Conservation (phyloP, 106 monocot species). For the Cymbidium sinense region DNA sequence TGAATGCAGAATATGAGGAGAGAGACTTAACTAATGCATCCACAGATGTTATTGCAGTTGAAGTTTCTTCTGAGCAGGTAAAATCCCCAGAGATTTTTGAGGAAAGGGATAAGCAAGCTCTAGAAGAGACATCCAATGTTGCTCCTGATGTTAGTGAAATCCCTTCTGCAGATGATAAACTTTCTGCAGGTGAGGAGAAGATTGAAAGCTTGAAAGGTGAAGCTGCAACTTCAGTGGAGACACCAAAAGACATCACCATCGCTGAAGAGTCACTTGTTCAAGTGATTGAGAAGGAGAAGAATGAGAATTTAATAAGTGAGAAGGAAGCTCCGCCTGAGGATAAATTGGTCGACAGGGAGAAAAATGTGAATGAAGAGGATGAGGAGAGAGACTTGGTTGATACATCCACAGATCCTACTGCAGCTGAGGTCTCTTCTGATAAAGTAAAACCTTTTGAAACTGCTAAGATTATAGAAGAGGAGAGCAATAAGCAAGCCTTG, state of each 20-base stretch:
- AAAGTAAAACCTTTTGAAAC: no score
- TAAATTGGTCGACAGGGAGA: no score
- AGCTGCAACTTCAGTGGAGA: neutral
- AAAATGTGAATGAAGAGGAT: no score
- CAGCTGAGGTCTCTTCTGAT: no score
- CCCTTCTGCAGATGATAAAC: neutral
- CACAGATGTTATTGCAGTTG: slow-evolving; percentile 2
- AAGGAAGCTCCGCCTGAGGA: no score
- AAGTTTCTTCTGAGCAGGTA: neutral
- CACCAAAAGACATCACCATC: neutral
- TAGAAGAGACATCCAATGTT: neutral
- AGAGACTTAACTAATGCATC: slow-evolving; percentile 10
- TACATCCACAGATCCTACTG: no score
- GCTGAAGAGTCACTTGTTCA: neutral
- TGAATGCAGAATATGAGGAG: neutral
- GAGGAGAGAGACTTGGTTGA: no score
- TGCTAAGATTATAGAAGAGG: no score
- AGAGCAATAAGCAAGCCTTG: no score
- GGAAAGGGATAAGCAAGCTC: neutral
- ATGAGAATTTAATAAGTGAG: no score
- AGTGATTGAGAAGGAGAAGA: neutral
- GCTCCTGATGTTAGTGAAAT: neutral
- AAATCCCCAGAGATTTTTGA: neutral
- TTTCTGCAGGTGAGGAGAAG: slow-evolving; percentile 1
- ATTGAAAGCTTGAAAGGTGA: slow-evolving; percentile 10